Percentiles rank a stretch among this genome's conserved stretches.
Evolutionary conservation across 768 basidiomycete species (phyloP).

Genomic region (Trichaptum fuscoviolaceum): DNA sequence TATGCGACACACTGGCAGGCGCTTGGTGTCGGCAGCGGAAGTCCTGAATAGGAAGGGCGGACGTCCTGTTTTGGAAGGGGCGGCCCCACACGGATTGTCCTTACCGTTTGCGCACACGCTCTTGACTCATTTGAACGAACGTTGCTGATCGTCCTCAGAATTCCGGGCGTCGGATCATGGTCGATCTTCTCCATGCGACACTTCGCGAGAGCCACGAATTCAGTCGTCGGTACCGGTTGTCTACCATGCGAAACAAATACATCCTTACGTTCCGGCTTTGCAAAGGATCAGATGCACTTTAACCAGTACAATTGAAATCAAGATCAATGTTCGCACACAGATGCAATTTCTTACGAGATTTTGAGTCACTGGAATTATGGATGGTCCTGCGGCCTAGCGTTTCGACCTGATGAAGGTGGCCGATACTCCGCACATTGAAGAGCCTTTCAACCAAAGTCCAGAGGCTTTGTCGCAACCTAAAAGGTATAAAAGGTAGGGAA

Average conservation of each 20-base stretch:
- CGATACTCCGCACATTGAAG: not conserved
- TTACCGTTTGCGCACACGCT: not conserved
- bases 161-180: not conserved
- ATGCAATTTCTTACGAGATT: not conserved
- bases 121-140: not conserved
- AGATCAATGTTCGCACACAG: not conserved
- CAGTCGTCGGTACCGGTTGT: not conserved
- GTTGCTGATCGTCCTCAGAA: not conserved
- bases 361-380: not conserved
- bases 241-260: no score
- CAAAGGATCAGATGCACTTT: not conserved
- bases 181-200: not conserved
- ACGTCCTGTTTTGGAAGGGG: not conserved
- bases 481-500: not conserved
- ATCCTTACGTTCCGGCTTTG: not conserved
- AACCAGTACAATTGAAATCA: not conserved
- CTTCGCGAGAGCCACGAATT: not conserved
- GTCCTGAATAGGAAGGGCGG: not conserved
- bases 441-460: not conserved
- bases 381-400: not conserved
- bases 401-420: not conserved
- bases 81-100: not conserved
- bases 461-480: not conserved
- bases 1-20: no score
- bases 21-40: not conserved